Base-by-base conservation (phyloP, 2,329 filamentous ascomycete species). In the Scopulariopsis brevicaulis region DNA sequence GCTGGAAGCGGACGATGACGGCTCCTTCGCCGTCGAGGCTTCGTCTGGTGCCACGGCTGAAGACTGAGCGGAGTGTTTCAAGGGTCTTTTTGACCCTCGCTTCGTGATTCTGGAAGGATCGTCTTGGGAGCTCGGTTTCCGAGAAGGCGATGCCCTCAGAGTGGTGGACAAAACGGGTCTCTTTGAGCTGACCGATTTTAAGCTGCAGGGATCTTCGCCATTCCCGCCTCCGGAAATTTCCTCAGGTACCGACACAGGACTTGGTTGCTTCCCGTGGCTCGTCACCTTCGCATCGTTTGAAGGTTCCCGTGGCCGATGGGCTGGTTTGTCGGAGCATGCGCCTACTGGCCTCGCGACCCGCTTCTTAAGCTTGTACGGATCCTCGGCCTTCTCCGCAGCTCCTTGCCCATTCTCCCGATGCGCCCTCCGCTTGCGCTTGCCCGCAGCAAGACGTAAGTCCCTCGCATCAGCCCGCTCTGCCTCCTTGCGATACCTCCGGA, bases 401-500 rank as follows among this genome's bases (percentile, higher is more conserved):
- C 64, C 58, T 62, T 15, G 20, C 65, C 25, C 63, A 62, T 14
- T 61, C 56, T 18, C 63, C 53, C 48, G 40, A n/a, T 32, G 12
- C 32, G 4, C 2, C 10, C 15, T 11, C n/a, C 46, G 25, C 40
- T 24, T 43, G 11, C 63, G 32, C 64, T 60, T 5, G 67, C 64
- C 3, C 15, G 43, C 35, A 56, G 51, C 18, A 52, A 35, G 4
- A 48, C 35, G 20, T 53, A 34, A 20, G 34, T 46, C 65, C 65
- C 25, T 35, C 14, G 34, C 20, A 20, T 53, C 55, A 10, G 64
- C 64, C n/a, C 67, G 65, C 59, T 76, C 74, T 10, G 75, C 75
- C 59, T 78, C 73, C 61, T 70, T 75, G 60, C 74, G 74, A 62
- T 79, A 83, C 59, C 68, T 71, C 55, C 75, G 75, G 53, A 84